These are phyloP conservation scores for Aspergillus sojae DNA, from an alignment of 2,329 filamentous ascomycete genomes.

Conservation along the genomic window DNA sequence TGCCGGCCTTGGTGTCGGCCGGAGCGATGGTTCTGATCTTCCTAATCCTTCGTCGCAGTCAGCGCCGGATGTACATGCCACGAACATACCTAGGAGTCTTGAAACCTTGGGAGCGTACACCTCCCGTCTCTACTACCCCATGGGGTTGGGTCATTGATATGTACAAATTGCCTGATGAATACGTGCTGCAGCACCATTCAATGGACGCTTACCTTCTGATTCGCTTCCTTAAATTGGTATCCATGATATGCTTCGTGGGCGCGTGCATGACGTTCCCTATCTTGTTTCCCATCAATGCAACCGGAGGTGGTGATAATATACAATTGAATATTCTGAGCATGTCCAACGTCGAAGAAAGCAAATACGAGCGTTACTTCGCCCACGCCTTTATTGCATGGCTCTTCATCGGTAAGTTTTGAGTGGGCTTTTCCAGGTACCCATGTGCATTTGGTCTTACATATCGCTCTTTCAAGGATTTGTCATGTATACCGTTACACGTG, in stretches of 20 bases:
- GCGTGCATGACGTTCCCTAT: slow-evolving; percentile 84
- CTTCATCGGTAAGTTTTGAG: slow-evolving; percentile 62
- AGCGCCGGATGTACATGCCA: slow-evolving; percentile 57
- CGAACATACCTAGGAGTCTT: slow-evolving; percentile 58
- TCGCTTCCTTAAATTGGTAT: slow-evolving; percentile 79
- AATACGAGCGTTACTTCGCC: slow-evolving; percentile 73
- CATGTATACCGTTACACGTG: slow-evolving; percentile 83
- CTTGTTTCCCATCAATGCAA: slow-evolving; percentile 85
- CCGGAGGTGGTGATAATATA: slow-evolving; percentile 65
- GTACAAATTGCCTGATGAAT: slow-evolving; percentile 70
- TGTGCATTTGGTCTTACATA: neutral
- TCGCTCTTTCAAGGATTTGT: slow-evolving; percentile 63
- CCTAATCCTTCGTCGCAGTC: slow-evolving; percentile 52
- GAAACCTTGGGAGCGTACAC: slow-evolving; percentile 58
- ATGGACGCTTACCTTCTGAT: slow-evolving; percentile 91
- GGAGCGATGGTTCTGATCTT: slow-evolving; percentile 53
- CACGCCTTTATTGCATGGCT: slow-evolving; percentile 80
- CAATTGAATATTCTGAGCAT: slow-evolving; percentile 81
- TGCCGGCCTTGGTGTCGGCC: slow-evolving; percentile 49
- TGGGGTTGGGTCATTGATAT: slow-evolving; percentile 71
- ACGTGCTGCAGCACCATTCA: slow-evolving; percentile 85
- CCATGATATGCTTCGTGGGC: slow-evolving; percentile 80
- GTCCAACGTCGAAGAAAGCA: slow-evolving; percentile 65
- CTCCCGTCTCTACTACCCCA: slow-evolving; percentile 61
- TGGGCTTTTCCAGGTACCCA: neutral